Base-by-base conservation (phyloP, 345 rosid species). In the Arabis alpina region DNA sequence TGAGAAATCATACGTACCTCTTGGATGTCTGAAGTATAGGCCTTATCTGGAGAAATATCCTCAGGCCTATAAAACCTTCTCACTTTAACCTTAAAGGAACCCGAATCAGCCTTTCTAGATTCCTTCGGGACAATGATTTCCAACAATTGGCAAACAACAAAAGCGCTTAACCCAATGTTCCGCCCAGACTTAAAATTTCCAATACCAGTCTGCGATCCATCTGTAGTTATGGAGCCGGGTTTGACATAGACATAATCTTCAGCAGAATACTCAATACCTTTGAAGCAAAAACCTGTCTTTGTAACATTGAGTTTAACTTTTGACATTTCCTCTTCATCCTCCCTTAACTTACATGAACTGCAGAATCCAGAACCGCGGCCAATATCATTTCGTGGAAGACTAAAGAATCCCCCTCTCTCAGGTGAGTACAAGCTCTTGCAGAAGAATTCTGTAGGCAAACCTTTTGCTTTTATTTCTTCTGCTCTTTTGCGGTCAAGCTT, bases 21-120 rank as follows among this genome's bases (percentile, higher is more conserved):
- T 61, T 72, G 84, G 44, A 89, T 79, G 54, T 87, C 91, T 43
- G 87, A 87, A 44, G 60, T 41, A 65, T 89, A 89, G 2, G 89
- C 85, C 69, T 82, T 87, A 61, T 87, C 96, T 5, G 70, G 16
- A 28, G 89, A 85, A 54, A 87, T 60, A 75, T 89, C 93, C 61
- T 89, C 93, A 41, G 91, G 88, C 66, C 96, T 81, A 53, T 79
- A 87, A 75, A 82, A 86, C 60, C 83, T 80, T 60, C 81, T 73
- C 8, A 82, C 78, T 47, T 80, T 76, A 28, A 88, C 70, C 70
- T 64, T 56, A 30, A 76, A 79, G 40, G 85, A 83, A n/a, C 72
- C 71, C 28, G 64, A 32, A 16, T 53, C 43, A 54, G 43, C 68
- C 41, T 43, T 40, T 76, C 61, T 76, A 11, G 57, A 66, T 34